Evolutionary conservation across 345 rosid genomes (phyloP).

Genomic region (Eucalyptus shirleyi): DNA sequence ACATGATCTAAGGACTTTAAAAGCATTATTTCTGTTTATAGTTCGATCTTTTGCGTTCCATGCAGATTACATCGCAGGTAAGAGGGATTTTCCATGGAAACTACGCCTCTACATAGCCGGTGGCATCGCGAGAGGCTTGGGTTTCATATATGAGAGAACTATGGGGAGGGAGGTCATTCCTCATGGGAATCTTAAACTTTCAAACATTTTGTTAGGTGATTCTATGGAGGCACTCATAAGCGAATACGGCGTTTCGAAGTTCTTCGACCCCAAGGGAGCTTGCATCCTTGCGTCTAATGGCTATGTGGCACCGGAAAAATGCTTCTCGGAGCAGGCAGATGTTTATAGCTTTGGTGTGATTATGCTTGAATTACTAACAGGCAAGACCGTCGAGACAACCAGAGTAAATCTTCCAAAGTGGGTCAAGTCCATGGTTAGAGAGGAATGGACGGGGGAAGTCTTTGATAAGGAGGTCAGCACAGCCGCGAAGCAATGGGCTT

Average conservation of each 20-base stretch:
- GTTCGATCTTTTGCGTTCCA: background rate
- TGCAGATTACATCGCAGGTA: constrained; percentile 36
- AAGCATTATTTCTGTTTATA: background rate
- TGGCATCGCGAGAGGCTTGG: constrained; percentile 42
- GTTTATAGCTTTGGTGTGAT: constrained; percentile 43
- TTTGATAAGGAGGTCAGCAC: constrained; percentile 42
- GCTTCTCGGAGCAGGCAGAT: constrained; percentile 29
- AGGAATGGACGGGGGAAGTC: constrained; percentile 72
- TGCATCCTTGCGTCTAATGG: constrained; percentile 6
- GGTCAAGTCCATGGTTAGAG: constrained; percentile 53
- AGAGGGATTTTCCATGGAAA: constrained; percentile 43
- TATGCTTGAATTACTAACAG: constrained; percentile 39
- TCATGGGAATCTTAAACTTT: constrained; percentile 57
- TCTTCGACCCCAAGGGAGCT: constrained; percentile 10
- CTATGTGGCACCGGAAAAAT: constrained; percentile 33
- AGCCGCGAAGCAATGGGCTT: constrained; percentile 33
- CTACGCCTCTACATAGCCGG: constrained; percentile 28
- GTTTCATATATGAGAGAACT: constrained; percentile 26
- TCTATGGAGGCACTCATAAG: constrained; percentile 31
- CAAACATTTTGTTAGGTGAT: constrained; percentile 34
- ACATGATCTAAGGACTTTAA: background rate
- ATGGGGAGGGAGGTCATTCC: constrained; percentile 8
- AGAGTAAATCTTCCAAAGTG: constrained; percentile 53
- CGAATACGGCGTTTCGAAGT: constrained; percentile 25
- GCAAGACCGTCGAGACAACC: constrained; percentile 34